Conservation (phyloP, 2,329 filamentous ascomycete genomes). For the Colletotrichum horii region DNA sequence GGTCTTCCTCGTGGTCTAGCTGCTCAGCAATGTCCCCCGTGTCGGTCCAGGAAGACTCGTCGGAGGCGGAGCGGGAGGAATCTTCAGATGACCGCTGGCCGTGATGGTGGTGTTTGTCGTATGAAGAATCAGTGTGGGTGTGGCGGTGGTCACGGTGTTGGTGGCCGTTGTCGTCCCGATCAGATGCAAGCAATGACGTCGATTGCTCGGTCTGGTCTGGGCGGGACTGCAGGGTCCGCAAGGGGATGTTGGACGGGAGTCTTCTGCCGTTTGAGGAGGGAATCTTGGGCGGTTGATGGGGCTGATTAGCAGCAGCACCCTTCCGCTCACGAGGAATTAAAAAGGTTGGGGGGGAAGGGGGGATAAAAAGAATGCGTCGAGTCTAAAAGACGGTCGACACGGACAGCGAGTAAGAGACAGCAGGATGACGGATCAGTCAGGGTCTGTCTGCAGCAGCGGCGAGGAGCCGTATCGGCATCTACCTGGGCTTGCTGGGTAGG, state of each 20-base stretch:
- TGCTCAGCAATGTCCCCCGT: conserved; percentile 95
- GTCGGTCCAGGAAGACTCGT: conserved; percentile 81
- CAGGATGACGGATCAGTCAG: conserved; percentile 12
- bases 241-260: conserved; percentile 84
- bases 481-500: neutral
- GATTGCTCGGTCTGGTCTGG: conserved; percentile 42
- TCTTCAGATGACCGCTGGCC: conserved; percentile 52
- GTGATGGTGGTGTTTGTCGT: conserved; percentile 50
- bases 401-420: neutral
- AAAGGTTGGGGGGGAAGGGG: conserved; percentile 31
- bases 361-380: conserved; percentile 34
- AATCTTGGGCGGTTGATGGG: conserved; percentile 82
- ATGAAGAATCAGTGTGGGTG: conserved; percentile 40
- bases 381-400: conserved; percentile 23
- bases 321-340: conserved; percentile 48
- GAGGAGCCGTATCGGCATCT: neutral
- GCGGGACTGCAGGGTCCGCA: conserved; percentile 70
- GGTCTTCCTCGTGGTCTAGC: conserved; percentile 83
- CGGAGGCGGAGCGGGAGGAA: conserved; percentile 67
- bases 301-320: conserved; percentile 81
- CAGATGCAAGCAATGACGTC: conserved; percentile 49
- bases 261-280: conserved; percentile 71
- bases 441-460: neutral
- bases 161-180: conserved; percentile 38
- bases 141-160: conserved; percentile 44